Percentiles rank a stretch among this genome's conserved stretches.
Evolutionary conservation across 805 yeast genomes (phyloP).

Genomic region (Saccharomyces jurei): DNA sequence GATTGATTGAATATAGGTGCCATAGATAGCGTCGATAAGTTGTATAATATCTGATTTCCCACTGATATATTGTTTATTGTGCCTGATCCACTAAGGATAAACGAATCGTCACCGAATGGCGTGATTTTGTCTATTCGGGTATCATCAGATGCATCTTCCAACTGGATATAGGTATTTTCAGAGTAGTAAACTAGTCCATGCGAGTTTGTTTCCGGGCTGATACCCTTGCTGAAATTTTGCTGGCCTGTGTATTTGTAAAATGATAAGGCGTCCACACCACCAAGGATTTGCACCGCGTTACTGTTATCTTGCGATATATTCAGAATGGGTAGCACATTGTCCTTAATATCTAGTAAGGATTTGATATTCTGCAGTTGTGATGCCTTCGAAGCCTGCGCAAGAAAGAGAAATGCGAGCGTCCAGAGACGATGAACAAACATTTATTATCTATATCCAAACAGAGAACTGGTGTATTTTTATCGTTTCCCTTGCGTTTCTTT

Average conservation of each 20-base stretch:
- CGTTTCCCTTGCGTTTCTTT: neutral
- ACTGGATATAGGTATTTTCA: constrained; percentile 18
- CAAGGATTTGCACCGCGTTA: constrained; percentile 17
- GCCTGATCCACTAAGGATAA: constrained; percentile 31
- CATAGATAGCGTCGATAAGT: constrained; percentile 24
- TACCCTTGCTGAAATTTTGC: constrained; percentile 23
- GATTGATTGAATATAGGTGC: constrained; percentile 20
- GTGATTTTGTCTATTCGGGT: constrained; percentile 18
- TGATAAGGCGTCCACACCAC: constrained; percentile 16
- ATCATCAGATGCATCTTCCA: constrained; percentile 10
- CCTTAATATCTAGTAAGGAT: constrained; percentile 7
- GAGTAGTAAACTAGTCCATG: constrained; percentile 21
- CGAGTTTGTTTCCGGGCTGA: constrained; percentile 5
- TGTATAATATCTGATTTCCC: constrained; percentile 29
- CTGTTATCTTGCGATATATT: constrained; percentile 7
- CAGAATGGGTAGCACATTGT: constrained; percentile 9
- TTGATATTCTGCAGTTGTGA: constrained; percentile 18
- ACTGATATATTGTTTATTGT: constrained; percentile 17
- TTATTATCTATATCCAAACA: constrained; percentile 3
- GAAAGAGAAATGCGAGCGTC: constrained; percentile 3
- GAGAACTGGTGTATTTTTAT: constrained; percentile 5
- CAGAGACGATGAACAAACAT: constrained; percentile 4
- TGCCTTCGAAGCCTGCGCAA: constrained; percentile 4
- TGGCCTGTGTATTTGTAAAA: constrained; percentile 26
- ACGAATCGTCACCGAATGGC: constrained; percentile 28